phyloP scores from a whole-genome alignment of 345 rosid species.

The Salix dunnii region DNA sequence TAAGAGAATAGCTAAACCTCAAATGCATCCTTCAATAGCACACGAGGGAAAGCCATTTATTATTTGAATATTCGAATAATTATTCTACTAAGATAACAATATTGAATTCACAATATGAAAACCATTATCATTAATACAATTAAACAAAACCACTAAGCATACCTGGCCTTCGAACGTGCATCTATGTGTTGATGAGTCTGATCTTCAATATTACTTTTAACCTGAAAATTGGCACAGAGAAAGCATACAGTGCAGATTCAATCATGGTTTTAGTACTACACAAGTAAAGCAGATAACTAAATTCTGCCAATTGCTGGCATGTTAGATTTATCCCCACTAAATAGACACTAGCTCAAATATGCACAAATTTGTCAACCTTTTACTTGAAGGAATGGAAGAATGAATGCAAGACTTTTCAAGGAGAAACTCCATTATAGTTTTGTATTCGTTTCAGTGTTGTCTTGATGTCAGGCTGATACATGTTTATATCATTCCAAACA shows the following conservation, averaged over 20 bases:
- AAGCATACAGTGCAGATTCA: background rate
- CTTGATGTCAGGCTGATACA: background rate
- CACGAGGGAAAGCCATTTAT: background rate
- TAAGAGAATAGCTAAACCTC: background rate
- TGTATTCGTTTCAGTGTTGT: background rate
- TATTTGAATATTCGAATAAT: background rate
- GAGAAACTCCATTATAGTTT: background rate
- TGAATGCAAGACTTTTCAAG: background rate
- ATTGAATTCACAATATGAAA: background rate
- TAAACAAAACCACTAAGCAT: conserved; percentile 6
- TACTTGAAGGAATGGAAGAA: background rate
- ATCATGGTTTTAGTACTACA: background rate
- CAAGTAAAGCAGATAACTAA: background rate
- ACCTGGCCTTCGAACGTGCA: conserved; percentile 93
- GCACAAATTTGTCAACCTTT: background rate
- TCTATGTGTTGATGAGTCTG: conserved; percentile 40
- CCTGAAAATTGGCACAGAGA: conserved; percentile 39
- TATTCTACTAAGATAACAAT: background rate
- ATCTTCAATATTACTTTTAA: conserved; percentile 35
- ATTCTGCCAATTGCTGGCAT: background rate
- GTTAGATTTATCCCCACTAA: background rate
- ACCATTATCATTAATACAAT: background rate
- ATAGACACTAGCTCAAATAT: background rate
- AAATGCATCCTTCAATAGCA: background rate
- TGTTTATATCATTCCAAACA: background rate